These are phyloP conservation scores for Phytomonas sp. DNA, from an alignment of 208 protist genomes.

Conservation along the genomic window DNA sequence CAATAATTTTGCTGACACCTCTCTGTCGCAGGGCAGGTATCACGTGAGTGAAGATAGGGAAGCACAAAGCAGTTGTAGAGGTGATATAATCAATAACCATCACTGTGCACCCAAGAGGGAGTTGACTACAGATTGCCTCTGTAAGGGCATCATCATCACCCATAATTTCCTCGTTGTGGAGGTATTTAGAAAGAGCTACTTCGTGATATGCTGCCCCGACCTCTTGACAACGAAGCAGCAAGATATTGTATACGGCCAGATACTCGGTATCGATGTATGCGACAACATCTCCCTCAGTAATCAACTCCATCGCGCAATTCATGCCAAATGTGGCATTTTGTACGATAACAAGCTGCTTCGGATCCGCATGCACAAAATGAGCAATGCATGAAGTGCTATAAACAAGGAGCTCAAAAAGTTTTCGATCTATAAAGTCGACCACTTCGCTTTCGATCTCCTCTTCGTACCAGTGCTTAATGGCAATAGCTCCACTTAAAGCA, in stretches of 20 bases:
- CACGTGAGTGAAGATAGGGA: conserved; percentile 77
- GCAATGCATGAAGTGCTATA: conserved; percentile 66
- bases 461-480: conserved; percentile 75
- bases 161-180: conserved; percentile 57
- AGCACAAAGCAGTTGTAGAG: conserved; percentile 71
- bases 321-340: conserved; percentile 86
- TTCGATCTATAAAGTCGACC: conserved; percentile 80
- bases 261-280: conserved; percentile 81
- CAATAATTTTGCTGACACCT: conserved; percentile 74
- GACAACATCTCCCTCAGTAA: conserved; percentile 59
- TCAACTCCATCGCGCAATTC: conserved; percentile 79
- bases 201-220: conserved; percentile 61
- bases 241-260: conserved; percentile 88
- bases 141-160: conserved; percentile 54
- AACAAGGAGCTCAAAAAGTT: conserved; percentile 79
- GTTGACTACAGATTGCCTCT: conserved; percentile 38
- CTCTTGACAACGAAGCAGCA: conserved; percentile 71
- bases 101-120: conserved; percentile 65
- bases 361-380: conserved; percentile 58
- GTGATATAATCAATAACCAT: conserved; percentile 85
- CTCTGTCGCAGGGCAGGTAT: conserved; percentile 55
- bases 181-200: conserved; percentile 41
- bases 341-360: conserved; percentile 78
- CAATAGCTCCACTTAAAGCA: conserved; percentile 43
- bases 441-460: conserved; percentile 69